Base-by-base conservation (phyloP, 257 asterid genomes). In the Primulina huaijiensis region DNA sequence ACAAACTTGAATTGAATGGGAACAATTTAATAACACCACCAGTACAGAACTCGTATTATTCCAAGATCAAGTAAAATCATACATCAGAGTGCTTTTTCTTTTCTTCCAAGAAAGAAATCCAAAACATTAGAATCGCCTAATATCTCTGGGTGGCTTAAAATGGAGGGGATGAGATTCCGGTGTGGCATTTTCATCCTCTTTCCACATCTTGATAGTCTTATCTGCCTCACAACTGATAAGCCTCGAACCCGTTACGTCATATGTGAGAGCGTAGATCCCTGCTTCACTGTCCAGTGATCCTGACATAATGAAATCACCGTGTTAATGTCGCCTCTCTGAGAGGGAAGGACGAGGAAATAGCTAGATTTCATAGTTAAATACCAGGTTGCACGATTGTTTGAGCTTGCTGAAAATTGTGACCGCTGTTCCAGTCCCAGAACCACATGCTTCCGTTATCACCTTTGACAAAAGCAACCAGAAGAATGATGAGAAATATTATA, bases 341-440 rank as follows among this genome's bases (percentile, higher is more conserved):
- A 33, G 55, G 57, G 38, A 46, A 56, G 34, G 7, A 9, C 8
- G 52, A 35, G 25, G 50, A 62, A 23, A 50, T 55, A 53, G n/a
- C 14, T 17, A 53, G 25, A 31, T 52, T 3, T 8, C 27, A 34
- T 21, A 61, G 67, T 55, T 9, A 65, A 72, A 20, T 83, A 94
- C 99, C 99, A 33, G 99, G 99, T 75, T 94, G 98, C 76, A 89
- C 96, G 63, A 94, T 86, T 9, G 99, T 94, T 69, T 94, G 97
- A 71, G 92, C 72, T 84, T 91, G 97, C 85, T 94, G 99, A 81
- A 89, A 94, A 85, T 91, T 94, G 79, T 94, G 97, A 38, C 99
- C 99, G 14, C 99, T 94, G 69, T 31, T 89, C 99, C 99, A 94
- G 75, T 94, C 97, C 99, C 99, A 94, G 84, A 91, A 94, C 99